A percentile compares a stretch with the other conserved stretches of the same genome.
Evolutionary conservation across 2,329 filamentous ascomycete species (phyloP).

Genomic region (Colletotrichum incanum): DNA sequence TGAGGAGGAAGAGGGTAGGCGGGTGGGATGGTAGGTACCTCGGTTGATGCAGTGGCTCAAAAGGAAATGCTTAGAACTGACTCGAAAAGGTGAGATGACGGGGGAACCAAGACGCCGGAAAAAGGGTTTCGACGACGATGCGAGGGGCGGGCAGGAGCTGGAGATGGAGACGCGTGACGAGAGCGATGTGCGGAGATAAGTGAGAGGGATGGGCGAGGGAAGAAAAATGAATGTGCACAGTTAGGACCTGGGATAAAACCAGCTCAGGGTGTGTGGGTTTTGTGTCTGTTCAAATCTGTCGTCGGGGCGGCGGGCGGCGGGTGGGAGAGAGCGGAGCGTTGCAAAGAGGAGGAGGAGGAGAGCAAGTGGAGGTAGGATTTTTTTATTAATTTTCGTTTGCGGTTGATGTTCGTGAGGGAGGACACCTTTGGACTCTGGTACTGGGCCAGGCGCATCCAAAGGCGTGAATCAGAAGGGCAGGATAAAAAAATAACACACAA

Average conservation of each 20-base stretch:
- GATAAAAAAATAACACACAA: slow-evolving; percentile 36
- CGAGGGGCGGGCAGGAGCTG: slow-evolving; percentile 36
- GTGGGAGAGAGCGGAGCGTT: slow-evolving; percentile 28
- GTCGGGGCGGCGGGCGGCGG: slow-evolving; percentile 19
- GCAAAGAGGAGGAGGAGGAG: slow-evolving; percentile 22
- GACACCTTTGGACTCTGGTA: slow-evolving; percentile 11
- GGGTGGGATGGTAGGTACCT: slow-evolving; percentile 32
- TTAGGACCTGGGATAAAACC: slow-evolving; percentile 40
- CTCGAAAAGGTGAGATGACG: slow-evolving; percentile 35
- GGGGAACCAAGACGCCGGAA: slow-evolving; percentile 20
- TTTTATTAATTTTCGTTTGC: slow-evolving; percentile 30
- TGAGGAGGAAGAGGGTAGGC: slow-evolving; percentile 1
- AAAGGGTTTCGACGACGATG: slow-evolving; percentile 42
- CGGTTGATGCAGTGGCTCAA: slow-evolving; percentile 26
- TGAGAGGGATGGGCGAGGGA: slow-evolving; percentile 35
- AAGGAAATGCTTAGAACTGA: slow-evolving; percentile 36
- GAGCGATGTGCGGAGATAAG: slow-evolving; percentile 39
- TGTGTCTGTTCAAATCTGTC: slow-evolving; percentile 37
- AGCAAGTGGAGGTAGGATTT: slow-evolving; percentile 28
- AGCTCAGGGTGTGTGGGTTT: slow-evolving; percentile 35
- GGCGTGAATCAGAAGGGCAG: slow-evolving; percentile 20
- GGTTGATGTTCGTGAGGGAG: slow-evolving; percentile 31
- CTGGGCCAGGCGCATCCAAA: slow-evolving; percentile 25
- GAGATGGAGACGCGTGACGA: slow-evolving; percentile 40
- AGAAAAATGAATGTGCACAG: slow-evolving; percentile 41